These are phyloP conservation scores for Mycena capillaripes DNA, from an alignment of 768 basidiomycete genomes.

Conservation along the genomic window DNA sequence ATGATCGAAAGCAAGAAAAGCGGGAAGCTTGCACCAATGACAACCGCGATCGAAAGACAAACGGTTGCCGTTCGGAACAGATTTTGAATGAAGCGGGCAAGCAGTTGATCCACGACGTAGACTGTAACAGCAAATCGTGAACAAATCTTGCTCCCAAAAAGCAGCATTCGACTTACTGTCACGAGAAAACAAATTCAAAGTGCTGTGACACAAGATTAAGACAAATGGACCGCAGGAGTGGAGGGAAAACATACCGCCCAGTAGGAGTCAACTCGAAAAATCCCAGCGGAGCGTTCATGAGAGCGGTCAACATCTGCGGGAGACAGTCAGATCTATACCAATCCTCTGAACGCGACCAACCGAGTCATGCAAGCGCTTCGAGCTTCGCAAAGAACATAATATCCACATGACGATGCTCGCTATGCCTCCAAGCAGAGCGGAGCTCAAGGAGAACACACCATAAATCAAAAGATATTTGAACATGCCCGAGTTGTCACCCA, in stretches of 20 bases:
- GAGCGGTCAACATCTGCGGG: slow-evolving; percentile 78
- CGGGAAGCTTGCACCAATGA: slow-evolving; percentile 89
- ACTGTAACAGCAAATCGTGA: neutral
- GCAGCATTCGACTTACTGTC: slow-evolving; percentile 60
- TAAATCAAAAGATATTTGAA: slow-evolving; percentile 73
- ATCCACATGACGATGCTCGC: slow-evolving; percentile 82
- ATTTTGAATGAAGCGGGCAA: slow-evolving; percentile 82
- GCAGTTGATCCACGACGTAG: slow-evolving; percentile 87
- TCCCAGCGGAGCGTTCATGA: slow-evolving; percentile 86
- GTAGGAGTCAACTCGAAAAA: slow-evolving; percentile 94
- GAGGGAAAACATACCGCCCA: slow-evolving; percentile 66
- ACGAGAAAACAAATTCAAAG: slow-evolving; percentile 92
- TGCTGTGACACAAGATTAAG: slow-evolving; percentile 54
- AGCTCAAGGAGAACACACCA: slow-evolving; percentile 74
- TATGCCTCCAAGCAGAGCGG: slow-evolving; percentile 66
- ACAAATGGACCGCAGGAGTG: neutral
- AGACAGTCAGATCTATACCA: neutral
- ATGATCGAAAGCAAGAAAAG: slow-evolving; percentile 82
- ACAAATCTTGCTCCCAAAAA: neutral
- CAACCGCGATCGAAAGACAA: slow-evolving; percentile 72
- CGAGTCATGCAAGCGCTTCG: slow-evolving; percentile 81
- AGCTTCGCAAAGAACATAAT: slow-evolving; percentile 80
- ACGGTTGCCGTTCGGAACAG: slow-evolving; percentile 75
- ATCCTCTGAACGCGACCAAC: slow-evolving; percentile 54
- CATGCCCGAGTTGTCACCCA: slow-evolving; percentile 71